These are phyloP conservation scores for Gracilaria domingensis DNA, from an alignment of 23 red algal genomes.

Conservation along the genomic window DNA sequence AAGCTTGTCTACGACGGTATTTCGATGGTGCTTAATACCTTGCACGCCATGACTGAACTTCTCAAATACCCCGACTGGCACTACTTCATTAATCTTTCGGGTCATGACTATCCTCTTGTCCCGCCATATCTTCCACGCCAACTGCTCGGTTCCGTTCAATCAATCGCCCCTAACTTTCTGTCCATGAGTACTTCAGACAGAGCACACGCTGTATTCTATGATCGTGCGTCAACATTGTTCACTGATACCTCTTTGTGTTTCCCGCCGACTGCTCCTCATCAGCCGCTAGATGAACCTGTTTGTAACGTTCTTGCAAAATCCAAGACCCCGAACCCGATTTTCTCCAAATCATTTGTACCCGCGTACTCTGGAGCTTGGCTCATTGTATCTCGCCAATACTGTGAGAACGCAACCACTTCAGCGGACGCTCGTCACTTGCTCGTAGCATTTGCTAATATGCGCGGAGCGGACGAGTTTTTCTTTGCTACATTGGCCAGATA, in stretches of 20 bases:
- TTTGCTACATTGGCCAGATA: conserved; percentile 74
- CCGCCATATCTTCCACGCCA: background rate
- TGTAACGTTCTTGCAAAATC: conserved; percentile 36
- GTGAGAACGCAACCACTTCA: conserved; percentile 47
- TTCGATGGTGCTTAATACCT: conserved; percentile 32
- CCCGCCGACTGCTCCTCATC: conserved; percentile 40
- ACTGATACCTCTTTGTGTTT: conserved; percentile 8
- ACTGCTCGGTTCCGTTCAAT: background rate
- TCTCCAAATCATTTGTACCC: conserved; percentile 42
- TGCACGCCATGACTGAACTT: conserved; percentile 27
- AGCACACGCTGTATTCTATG: conserved; percentile 2
- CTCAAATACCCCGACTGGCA: conserved; percentile 4
- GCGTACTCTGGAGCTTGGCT: conserved; percentile 85
- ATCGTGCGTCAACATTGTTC: conserved; percentile 17
- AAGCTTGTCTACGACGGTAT: conserved; percentile 52
- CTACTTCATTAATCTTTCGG: conserved; percentile 42
- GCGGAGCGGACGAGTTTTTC: conserved; percentile 76
- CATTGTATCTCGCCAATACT: conserved; percentile 73
- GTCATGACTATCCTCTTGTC: conserved; percentile 35
- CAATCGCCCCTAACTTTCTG: conserved; percentile 6
- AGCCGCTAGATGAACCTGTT: background rate
- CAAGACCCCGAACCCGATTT: conserved; percentile 1
- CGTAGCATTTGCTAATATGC: conserved; percentile 68
- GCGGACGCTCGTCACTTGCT: conserved; percentile 69
- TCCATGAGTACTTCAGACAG: conserved; percentile 9